Evolutionary conservation across 495 filamentous ascomycete species (phyloP), one percentile per base, ranked within the genome.

Genomic region (Aspergillus leporis): DNA sequence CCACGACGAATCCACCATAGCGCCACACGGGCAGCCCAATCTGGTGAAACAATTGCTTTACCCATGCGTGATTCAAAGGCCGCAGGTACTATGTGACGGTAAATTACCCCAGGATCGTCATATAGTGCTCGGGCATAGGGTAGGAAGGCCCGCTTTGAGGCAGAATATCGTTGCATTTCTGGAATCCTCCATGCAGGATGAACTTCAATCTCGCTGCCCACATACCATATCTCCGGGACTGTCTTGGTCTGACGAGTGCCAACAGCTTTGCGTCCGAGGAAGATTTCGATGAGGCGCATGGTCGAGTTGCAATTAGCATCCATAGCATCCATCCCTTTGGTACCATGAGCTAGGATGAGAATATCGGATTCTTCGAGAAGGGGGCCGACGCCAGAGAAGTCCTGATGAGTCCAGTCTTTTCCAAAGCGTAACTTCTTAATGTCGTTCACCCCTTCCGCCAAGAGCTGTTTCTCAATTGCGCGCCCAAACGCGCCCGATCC

Each of bases 1-100:
- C 63, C 63, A 8, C 63, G 46, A 2, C 53, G 59, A 21, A 65
- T 58, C 63, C 63, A 65, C 53, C 63, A 65, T 51, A 65, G 59
- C 25, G 55, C 25, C 1, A 50, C 43, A 22, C 57, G 40, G 7
- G 59, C 63, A 4, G 60, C 49, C 63, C 56, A 62, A 1, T 53
- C 56, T 9, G 59, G 40, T 5, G 63, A 61, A 4, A 55, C 25
- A 30, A 59, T 47, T 0, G 34, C 55, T 6, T 16, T 45, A 9
- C 62, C 59, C 40, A 53, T 61, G 2, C 12, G 30, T 0, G 58
- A 59, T 19, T 47, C 8, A 22, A 57, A 62, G 6, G 59, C 52
- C 0, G 63, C 53, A 14, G 55, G 59, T 7, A 65, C 53, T 6
- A 65, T 60, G 46, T 65, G 63, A 4, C 63, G 63, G 30, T 65